Conservation (phyloP, 2,329 filamentous ascomycete genomes). For the Penicillium verrucosum region DNA sequence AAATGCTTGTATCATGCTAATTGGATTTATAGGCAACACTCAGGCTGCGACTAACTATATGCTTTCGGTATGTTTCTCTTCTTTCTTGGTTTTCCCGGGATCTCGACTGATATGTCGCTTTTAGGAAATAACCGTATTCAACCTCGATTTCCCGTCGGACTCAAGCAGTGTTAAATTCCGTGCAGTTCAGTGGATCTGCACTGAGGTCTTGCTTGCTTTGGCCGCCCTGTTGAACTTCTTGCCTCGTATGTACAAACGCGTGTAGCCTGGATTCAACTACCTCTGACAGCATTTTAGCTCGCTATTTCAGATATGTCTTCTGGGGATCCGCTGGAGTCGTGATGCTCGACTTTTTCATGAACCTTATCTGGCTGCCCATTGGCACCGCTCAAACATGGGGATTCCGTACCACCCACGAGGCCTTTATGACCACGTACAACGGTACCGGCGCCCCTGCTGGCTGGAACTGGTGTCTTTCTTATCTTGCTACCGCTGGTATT, state of each 20-base stretch:
- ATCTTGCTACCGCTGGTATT: conserved; percentile 59
- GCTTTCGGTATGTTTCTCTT: conserved; percentile 44
- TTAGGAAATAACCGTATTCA: conserved; percentile 57
- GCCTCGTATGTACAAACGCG: conserved; percentile 42
- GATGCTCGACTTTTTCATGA: conserved; percentile 57
- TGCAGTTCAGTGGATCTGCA: conserved; percentile 60
- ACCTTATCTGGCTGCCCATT: conserved; percentile 61
- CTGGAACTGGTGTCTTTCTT: conserved; percentile 64
- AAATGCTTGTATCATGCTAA: neutral
- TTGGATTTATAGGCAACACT: conserved; percentile 42
- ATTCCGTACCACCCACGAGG: conserved; percentile 57
- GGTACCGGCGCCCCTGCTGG: conserved; percentile 54
- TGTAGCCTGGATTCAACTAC: neutral
- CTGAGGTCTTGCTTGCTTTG: conserved; percentile 52
- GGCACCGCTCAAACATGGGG: conserved; percentile 55
- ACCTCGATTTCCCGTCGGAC: conserved; percentile 55
- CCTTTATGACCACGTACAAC: conserved; percentile 61
- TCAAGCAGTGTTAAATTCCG: conserved; percentile 55
- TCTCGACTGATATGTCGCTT: conserved; percentile 6
- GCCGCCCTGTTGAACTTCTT: conserved; percentile 51
- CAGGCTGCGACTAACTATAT: conserved; percentile 53
- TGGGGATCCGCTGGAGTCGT: conserved; percentile 51
- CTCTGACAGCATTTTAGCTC: conserved; percentile 15
- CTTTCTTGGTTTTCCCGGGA: neutral
- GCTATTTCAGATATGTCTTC: conserved; percentile 43